Evolutionary conservation across 176 grass and related monocot genomes (phyloP).

Genomic region (maize (Zea mays)): DNA sequence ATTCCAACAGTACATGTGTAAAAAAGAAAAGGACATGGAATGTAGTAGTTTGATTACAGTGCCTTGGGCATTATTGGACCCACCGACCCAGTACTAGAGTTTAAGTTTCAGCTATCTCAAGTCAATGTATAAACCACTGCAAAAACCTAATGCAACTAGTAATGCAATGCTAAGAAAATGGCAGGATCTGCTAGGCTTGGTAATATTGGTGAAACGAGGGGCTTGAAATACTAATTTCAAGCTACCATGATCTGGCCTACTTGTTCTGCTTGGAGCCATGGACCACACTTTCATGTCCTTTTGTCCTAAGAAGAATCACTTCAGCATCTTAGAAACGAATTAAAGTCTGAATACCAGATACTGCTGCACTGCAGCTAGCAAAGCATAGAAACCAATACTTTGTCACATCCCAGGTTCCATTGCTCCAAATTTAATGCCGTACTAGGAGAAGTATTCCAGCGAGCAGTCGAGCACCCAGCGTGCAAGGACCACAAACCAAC

Average conservation of each 20-base stretch:
- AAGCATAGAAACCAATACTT: background rate
- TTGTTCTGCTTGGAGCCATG: conserved; percentile 31
- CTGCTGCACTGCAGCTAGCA: background rate
- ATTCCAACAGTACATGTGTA: background rate
- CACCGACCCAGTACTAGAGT: background rate
- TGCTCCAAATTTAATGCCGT: conserved; percentile 11
- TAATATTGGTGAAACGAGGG: conserved; percentile 7
- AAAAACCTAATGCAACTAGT: conserved; percentile 16
- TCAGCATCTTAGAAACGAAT: conserved; percentile 6
- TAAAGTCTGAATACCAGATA: conserved; percentile 20
- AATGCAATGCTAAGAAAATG: conserved; percentile 21
- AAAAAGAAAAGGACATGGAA: background rate
- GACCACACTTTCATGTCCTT: conserved; percentile 26
- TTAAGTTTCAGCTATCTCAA: conserved; percentile 11
- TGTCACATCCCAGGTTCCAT: conserved; percentile 7
- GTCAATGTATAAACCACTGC: conserved; percentile 7
- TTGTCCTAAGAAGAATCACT: conserved; percentile 16
- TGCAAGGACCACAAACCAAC: conserved; percentile 15
- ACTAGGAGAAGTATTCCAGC: background rate
- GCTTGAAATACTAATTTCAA: conserved; percentile 17
- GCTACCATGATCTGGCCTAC: conserved; percentile 10
- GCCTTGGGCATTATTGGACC: background rate
- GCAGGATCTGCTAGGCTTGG: background rate
- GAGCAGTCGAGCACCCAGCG: background rate
- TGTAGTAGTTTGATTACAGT: background rate